Evolutionary conservation across 257 asterid species (phyloP), one percentile per base, ranked within the genome.

Genomic region (Perilla frutescens): DNA sequence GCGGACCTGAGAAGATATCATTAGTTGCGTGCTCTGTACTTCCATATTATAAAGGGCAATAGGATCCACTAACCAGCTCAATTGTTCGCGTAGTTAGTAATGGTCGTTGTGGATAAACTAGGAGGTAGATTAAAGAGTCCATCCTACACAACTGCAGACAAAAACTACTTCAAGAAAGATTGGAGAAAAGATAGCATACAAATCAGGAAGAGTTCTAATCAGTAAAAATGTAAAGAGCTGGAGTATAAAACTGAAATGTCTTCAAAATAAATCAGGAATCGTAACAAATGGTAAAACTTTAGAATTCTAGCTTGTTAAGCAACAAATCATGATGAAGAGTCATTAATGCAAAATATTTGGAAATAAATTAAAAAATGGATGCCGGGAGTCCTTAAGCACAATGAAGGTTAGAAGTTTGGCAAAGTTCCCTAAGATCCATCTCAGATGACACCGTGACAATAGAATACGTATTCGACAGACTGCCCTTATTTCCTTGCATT

Each of bases 101-200:
- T 36, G 99, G 99, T 76, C 98, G 85, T 78, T 94, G 99, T 66
- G 99, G 99, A 89, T 94, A 94, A 53, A 90, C 96, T 82, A 94
- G 82, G 72, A 94, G 96, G 86, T 90, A 91, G 77, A 94, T 84
- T 62, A 91, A 83, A 20, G 90, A 78, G 80, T 94, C 99, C 97
- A 88, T 86, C 72, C 99, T 90, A 69, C 78, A 45, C 71, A 88
- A 76, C 98, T 92, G 85, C 87, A 84, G 69, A 63, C 50, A 56
- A 55, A 61, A 69, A 57, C 14, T 29, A 66, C 29, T 31, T 20
- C 36, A 53, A 73, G 57, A 78, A 40, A 45, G 50, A 57, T 20
- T 15, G 40, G 67, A 36, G 32, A 36, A 66, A 44, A 13, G 44
- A 60, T 34, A 8, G 58, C 43, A 56, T 44, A 49, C n/a, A 69